Evolutionary conservation across 2,329 filamentous ascomycete genomes (phyloP).

Genomic region (Truncatella angustata): DNA sequence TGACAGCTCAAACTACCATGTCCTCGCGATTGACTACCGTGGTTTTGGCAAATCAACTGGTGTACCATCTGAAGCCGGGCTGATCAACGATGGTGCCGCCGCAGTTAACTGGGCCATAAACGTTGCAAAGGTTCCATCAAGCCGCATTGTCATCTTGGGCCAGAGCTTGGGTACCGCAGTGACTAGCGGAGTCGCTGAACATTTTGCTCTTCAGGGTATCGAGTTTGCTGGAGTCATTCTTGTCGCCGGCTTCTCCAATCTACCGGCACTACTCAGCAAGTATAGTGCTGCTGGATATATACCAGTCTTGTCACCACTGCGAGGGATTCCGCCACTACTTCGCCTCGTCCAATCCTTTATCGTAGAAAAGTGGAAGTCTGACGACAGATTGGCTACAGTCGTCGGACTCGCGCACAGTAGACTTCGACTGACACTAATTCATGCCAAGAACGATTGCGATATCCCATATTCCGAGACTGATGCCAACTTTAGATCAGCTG

Average conservation of each 20-base stretch:
- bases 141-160: slow-evolving; percentile 76
- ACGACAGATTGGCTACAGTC: slow-evolving; percentile 60
- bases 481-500: slow-evolving; percentile 59
- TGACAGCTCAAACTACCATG: slow-evolving; percentile 71
- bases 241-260: slow-evolving; percentile 73
- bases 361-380: slow-evolving; percentile 80
- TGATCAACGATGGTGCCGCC: slow-evolving; percentile 76
- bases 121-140: slow-evolving; percentile 61
- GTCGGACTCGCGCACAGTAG: slow-evolving; percentile 48
- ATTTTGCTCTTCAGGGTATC: slow-evolving; percentile 58
- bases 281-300: slow-evolving; percentile 79
- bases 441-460: slow-evolving; percentile 77
- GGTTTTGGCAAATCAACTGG: slow-evolving; percentile 83
- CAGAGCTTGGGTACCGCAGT: slow-evolving; percentile 90
- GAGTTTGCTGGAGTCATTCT: slow-evolving; percentile 80
- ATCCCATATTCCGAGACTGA: slow-evolving; percentile 74
- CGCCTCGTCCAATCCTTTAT: slow-evolving; percentile 61
- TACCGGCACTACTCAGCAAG: slow-evolving; percentile 70
- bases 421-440: slow-evolving; percentile 70
- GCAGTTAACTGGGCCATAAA: slow-evolving; percentile 71
- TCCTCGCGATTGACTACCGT: slow-evolving; percentile 88
- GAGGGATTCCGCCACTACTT: slow-evolving; percentile 63
- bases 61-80: slow-evolving; percentile 73
- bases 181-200: slow-evolving; percentile 69
- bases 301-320: slow-evolving; percentile 75